A percentile compares a stretch with the other conserved stretches of the same genome.
Conservation (phyloP, 2,329 filamentous ascomycete genomes). For the Aspergillus sp. region DNA sequence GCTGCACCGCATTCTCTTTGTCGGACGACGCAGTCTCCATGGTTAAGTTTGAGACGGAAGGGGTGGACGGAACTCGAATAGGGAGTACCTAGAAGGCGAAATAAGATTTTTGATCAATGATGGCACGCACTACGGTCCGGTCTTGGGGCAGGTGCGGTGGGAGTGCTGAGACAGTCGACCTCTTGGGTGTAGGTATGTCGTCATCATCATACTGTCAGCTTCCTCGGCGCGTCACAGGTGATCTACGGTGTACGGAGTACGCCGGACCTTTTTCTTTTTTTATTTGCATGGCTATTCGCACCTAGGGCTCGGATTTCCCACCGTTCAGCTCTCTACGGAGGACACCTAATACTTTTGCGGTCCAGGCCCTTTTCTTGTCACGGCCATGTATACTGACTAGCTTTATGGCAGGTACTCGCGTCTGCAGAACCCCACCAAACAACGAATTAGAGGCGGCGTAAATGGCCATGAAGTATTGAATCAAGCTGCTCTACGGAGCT, state of each 20-base stretch:
- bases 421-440: not conserved
- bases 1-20: constrained; percentile 3
- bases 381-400: not conserved
- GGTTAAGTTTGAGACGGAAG: not conserved
- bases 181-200: too few relatives aligned
- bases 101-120: not conserved
- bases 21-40: constrained; percentile 5
- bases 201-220: too few relatives aligned
- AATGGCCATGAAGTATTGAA: not conserved
- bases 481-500: not conserved
- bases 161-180: not conserved
- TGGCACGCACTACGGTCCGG: too few relatives aligned
- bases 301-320: too few relatives aligned
- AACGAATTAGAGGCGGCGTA: not conserved
- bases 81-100: not conserved
- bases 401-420: not conserved
- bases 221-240: too few relatives aligned
- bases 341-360: too few relatives aligned
- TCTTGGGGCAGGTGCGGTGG: not conserved
- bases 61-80: not conserved
- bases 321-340: too few relatives aligned
- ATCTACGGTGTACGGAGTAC: too few relatives aligned
- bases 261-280: too few relatives aligned
- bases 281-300: too few relatives aligned
- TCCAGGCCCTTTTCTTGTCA: too few relatives aligned